Base-by-base conservation (phyloP, 202 grass and related monocot species). In the Miscanthus sacchariflorus region DNA sequence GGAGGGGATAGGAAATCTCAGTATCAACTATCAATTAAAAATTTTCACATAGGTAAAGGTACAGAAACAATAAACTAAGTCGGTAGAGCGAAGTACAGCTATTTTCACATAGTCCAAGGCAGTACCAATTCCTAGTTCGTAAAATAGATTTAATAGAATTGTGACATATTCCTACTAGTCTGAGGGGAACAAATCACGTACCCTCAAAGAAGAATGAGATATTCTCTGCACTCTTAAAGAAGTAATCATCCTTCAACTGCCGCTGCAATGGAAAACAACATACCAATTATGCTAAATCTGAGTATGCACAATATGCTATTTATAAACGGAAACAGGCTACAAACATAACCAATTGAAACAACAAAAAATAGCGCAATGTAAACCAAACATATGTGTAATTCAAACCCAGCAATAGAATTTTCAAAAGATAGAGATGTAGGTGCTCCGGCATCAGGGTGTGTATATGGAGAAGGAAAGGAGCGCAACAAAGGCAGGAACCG, bases 121-220 rank as follows among this genome's bases (percentile, higher is more conserved):
- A n/a, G 9, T 83, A 89, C 38, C 2, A 42, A 59, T 30, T 86
- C 21, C 49, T 63, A 87, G 64, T 87, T 80, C 25, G 36, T 36
- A 83, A 12, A 65, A 65, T 27, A 12, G 61, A 65, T 64, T 64
- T 4, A 64, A 25, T 18, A 81, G 40, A 74, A 74, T 5, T 1
- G 4, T 44, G 39, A 72, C 23, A 54, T 17, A 45, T 68, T 38
- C 50, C 46, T 23, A 18, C 12, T 45, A 35, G 66, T 48, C 50
- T 18, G 64, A 76, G 50, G n/a, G 43, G 80, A 49, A 87, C n/a
- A 72, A 66, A 86, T 21, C 38, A 72, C 85, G 67, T 70, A 99
- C 97, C 97, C 83, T 99, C 97, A 19, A 99, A 99, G 91, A 99
- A 99, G 67, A 99, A 96, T 2, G 97, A 99, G 70, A 96, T 99